Evolutionary conservation across 257 asterid genomes (phyloP).

Genomic region (Solanum appendiculatum): DNA sequence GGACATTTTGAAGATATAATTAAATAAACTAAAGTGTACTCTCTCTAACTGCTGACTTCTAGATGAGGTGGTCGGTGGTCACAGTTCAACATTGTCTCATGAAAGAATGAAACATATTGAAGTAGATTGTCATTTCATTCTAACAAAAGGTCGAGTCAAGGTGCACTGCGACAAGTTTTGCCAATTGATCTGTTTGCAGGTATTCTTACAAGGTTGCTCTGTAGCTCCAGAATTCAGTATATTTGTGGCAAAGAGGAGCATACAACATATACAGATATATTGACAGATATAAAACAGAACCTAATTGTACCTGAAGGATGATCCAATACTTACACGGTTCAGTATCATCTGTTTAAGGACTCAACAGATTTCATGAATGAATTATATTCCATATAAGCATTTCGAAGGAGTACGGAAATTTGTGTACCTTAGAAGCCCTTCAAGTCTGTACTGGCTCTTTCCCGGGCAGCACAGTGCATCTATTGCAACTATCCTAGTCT

Average conservation of each 20-base stretch:
- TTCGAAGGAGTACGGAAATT: neutral
- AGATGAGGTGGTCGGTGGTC: neutral
- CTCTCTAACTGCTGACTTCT: neutral
- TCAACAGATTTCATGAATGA: neutral
- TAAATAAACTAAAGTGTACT: neutral
- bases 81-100: neutral
- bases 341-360: neutral
- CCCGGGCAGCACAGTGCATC: constrained; percentile 78
- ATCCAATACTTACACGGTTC: neutral
- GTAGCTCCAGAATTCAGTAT: neutral
- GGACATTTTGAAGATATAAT: neutral
- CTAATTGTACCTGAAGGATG: neutral
- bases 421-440: constrained; percentile 50
- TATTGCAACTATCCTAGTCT: constrained; percentile 78
- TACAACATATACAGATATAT: neutral
- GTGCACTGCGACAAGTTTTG: neutral
- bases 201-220: neutral
- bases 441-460: constrained; percentile 43
- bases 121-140: neutral
- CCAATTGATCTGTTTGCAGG: neutral
- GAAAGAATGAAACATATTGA: neutral
- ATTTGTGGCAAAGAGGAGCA: neutral
- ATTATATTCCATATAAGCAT: neutral
- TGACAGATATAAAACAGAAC: neutral
- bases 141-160: neutral